A percentile compares a stretch with the other conserved stretches of the same genome.
These are phyloP conservation scores for Trifolium subterraneum DNA, from an alignment of 306 rosid genomes.

Conservation along the genomic window DNA sequence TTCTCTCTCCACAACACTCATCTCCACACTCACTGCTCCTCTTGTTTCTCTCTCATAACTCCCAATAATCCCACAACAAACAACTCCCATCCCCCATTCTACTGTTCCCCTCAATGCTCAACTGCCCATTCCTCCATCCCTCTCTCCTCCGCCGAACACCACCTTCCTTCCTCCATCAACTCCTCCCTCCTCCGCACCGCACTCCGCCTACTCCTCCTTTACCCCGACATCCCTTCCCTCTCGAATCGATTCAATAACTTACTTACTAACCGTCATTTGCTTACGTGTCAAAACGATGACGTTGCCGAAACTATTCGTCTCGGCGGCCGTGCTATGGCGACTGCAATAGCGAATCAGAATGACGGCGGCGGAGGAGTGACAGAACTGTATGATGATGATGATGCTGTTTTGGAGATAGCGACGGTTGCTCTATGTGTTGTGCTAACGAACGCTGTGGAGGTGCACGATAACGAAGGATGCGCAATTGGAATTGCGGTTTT, in stretches of 20 bases:
- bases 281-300: constrained; percentile 37
- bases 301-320: constrained; percentile 30
- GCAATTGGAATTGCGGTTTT: constrained; percentile 66
- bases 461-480: constrained; percentile 61
- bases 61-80: constrained; percentile 34
- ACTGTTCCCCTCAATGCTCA: constrained; percentile 61
- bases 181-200: constrained; percentile 71
- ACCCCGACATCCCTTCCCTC: constrained; percentile 30
- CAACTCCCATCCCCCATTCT: constrained; percentile 21
- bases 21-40: constrained; percentile 63
- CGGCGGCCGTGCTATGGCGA: constrained; percentile 58
- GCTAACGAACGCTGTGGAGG: constrained; percentile 87
- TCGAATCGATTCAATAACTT: constrained; percentile 57
- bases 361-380: not conserved
- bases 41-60: constrained; percentile 55
- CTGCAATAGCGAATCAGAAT: constrained; percentile 41
- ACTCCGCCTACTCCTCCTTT: constrained; percentile 70
- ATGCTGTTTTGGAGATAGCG: constrained; percentile 54
- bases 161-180: constrained; percentile 40
- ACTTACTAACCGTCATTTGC: constrained; percentile 53
- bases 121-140: constrained; percentile 45
- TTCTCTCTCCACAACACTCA: constrained; percentile 60
- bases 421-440: constrained; percentile 60
- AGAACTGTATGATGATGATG: not conserved
- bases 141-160: constrained; percentile 51